Conservation (phyloP, 2,329 filamentous ascomycete genomes). For the Dryadomyces sulphureus region DNA sequence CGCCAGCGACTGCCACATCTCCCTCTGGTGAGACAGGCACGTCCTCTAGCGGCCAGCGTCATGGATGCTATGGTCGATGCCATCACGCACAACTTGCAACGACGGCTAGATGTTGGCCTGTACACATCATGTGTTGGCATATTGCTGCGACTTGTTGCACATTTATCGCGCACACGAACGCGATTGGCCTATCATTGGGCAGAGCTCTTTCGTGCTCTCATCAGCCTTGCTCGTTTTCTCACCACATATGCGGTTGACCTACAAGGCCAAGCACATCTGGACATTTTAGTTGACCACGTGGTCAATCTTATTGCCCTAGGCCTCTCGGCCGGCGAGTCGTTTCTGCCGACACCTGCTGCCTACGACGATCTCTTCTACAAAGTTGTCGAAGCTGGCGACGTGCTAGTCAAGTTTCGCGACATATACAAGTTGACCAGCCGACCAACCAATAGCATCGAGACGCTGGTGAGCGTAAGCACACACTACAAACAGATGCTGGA, state of each 20-base stretch:
- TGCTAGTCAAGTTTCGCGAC: constrained; percentile 67
- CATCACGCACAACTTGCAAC: constrained; percentile 84
- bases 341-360: constrained; percentile 70
- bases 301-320: constrained; percentile 74
- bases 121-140: constrained; percentile 75
- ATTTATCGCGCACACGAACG: constrained; percentile 67
- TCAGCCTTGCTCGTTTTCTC: constrained; percentile 80
- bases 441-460: constrained; percentile 61
- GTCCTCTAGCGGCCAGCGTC: constrained; percentile 60
- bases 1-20: constrained; percentile 79
- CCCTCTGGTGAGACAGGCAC: constrained; percentile 56
- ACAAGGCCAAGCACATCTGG: constrained; percentile 48
- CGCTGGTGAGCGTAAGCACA: constrained; percentile 63
- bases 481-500: constrained; percentile 80
- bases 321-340: constrained; percentile 75
- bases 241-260: constrained; percentile 75
- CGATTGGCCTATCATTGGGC: constrained; percentile 87
- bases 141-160: constrained; percentile 67
- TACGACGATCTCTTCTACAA: constrained; percentile 99
- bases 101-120: constrained; percentile 68
- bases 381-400: constrained; percentile 78
- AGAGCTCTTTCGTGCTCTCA: constrained; percentile 78
- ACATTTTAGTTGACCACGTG: constrained; percentile 59
- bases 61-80: constrained; percentile 82
- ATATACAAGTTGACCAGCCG: constrained; percentile 49